A percentile compares a stretch with the other conserved stretches of the same genome.
Conservation (phyloP, 352 stramenopile species). For the Albugo laibachii region DNA sequence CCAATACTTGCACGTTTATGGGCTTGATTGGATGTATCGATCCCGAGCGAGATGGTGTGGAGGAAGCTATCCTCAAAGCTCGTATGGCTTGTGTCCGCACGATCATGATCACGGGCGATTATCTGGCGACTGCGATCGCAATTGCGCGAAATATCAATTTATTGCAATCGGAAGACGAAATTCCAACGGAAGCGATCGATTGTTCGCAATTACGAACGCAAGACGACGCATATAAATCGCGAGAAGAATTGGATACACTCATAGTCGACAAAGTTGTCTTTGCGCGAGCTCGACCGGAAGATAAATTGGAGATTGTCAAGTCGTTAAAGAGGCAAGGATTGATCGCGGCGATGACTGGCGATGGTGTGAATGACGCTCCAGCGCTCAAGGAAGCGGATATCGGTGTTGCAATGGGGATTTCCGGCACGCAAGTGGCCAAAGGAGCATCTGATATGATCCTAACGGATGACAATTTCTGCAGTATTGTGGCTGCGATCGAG, state of each 20-base stretch:
- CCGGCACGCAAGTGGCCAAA: conserved; percentile 94
- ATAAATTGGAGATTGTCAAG: conserved; percentile 94
- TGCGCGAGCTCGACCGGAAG: conserved; percentile 85
- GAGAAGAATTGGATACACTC: conserved; percentile 78
- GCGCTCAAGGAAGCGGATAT: conserved; percentile 93
- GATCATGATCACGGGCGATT: conserved; percentile 91
- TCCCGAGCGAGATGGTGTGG: conserved; percentile 38
- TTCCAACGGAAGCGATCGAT: conserved; percentile 31
- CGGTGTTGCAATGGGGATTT: conserved; percentile 94
- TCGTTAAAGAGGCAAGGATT: conserved; percentile 81
- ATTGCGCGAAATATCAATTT: conserved; percentile 89
- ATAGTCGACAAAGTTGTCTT: conserved; percentile 76
- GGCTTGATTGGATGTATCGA: conserved; percentile 87
- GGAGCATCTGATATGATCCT: conserved; percentile 97
- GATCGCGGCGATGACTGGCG: conserved; percentile 92
- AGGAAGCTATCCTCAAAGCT: conserved; percentile 23
- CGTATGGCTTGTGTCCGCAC: conserved; percentile 37
- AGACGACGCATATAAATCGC: conserved; percentile 30
- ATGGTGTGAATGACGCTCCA: conserved; percentile 96
- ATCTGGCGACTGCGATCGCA: conserved; percentile 85
- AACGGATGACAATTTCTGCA: conserved; percentile 96
- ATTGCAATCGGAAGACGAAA: conserved; percentile 48
- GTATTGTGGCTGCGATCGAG: conserved; percentile 92
- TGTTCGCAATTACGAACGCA: conserved; percentile 41
- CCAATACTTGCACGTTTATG: conserved; percentile 76